These are phyloP conservation scores for Acmispon strigosus DNA, from an alignment of 306 rosid genomes.

Conservation along the genomic window DNA sequence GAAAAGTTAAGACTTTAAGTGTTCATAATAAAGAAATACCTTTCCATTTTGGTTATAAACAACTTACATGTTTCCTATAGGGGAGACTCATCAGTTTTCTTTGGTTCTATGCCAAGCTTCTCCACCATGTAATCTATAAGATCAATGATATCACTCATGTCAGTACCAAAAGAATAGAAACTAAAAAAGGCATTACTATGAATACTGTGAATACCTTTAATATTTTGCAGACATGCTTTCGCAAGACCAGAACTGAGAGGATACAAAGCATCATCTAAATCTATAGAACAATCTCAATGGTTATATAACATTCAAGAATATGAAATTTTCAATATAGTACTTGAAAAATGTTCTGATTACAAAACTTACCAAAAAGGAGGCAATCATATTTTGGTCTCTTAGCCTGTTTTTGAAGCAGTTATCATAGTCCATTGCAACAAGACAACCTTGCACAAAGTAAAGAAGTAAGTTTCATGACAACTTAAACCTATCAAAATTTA, in stretches of 20 bases:
- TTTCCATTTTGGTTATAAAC: background rate
- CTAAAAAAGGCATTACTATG: background rate
- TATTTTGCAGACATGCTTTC: slow-evolving; percentile 39
- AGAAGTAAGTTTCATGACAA: slow-evolving; percentile 15
- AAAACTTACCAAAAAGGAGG: slow-evolving; percentile 69
- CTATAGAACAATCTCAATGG: slow-evolving; percentile 28
- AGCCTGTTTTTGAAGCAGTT: slow-evolving; percentile 37
- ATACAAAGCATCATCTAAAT: slow-evolving; percentile 87
- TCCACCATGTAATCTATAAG: slow-evolving; percentile 73
- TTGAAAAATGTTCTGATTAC: background rate
- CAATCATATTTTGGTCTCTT: slow-evolving; percentile 67
- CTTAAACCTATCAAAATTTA: slow-evolving; percentile 19
- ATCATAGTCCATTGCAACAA: slow-evolving; percentile 52
- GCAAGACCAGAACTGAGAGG: slow-evolving; percentile 70
- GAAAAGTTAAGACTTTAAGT: background rate
- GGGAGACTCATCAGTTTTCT: slow-evolving; percentile 65
- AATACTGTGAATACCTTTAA: slow-evolving; percentile 40
- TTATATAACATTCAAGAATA: background rate
- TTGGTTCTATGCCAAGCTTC: slow-evolving; percentile 63
- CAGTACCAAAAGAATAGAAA: background rate
- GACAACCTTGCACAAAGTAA: background rate
- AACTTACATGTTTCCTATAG: slow-evolving; percentile 68
- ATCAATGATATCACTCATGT: slow-evolving; percentile 2
- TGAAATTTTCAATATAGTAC: background rate
- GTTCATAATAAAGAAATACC: too few relatives aligned